These are phyloP conservation scores for Botryotinia calthae DNA, from an alignment of 2,329 filamentous ascomycete genomes.

Conservation along the genomic window DNA sequence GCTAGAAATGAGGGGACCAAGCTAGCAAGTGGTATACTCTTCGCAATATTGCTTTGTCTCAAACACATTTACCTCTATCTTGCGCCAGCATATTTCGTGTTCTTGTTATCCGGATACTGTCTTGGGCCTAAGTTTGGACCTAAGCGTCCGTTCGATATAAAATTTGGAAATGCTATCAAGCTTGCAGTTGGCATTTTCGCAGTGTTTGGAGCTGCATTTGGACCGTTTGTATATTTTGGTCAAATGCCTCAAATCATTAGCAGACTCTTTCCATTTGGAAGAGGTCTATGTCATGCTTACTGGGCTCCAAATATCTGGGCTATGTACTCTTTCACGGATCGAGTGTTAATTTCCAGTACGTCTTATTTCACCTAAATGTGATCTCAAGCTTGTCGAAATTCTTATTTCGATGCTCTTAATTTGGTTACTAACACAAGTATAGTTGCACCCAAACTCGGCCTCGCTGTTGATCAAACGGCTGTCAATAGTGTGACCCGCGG, in stretches of 20 bases:
- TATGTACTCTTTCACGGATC: conserved; percentile 87
- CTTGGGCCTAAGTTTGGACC: conserved; percentile 65
- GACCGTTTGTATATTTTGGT: conserved; percentile 77
- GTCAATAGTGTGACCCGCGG: conserved; percentile 88
- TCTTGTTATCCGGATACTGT: conserved; percentile 85
- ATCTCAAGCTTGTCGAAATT: background rate
- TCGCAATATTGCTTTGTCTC: conserved; percentile 83
- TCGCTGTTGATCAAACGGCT: conserved; percentile 70
- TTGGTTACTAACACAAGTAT: conserved; percentile 9
- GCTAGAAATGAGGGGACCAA: conserved; percentile 73
- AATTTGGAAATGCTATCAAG: conserved; percentile 77
- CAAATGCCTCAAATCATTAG: conserved; percentile 82
- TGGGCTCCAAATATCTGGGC: conserved; percentile 99
- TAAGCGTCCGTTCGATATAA: conserved; percentile 71
- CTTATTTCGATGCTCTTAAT: background rate
- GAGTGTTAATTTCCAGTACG: conserved; percentile 76
- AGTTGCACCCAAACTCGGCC: conserved; percentile 80
- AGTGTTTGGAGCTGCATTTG: conserved; percentile 80
- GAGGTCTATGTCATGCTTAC: conserved; percentile 94
- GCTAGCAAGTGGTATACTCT: conserved; percentile 75
- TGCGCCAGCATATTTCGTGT: conserved; percentile 93
- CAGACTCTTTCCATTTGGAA: conserved; percentile 88
- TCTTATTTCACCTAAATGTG: background rate
- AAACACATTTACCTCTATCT: conserved; percentile 99
- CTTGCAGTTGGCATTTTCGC: conserved; percentile 69